Evolutionary conservation across 345 rosid genomes (phyloP), one percentile per base, ranked within the genome.

Genomic region (Anastatica hierochuntica): DNA sequence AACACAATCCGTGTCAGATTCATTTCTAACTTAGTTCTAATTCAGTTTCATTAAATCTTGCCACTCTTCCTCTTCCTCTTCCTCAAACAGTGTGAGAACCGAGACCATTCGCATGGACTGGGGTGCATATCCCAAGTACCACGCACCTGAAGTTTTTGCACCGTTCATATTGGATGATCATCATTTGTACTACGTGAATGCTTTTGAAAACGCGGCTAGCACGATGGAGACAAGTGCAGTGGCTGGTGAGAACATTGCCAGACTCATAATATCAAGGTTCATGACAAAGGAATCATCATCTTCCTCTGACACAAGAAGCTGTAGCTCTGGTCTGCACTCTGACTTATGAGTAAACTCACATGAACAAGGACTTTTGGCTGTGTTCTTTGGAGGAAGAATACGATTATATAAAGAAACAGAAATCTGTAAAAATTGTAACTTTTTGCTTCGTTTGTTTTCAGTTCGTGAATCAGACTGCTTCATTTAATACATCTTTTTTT

Each of bases 71-170:
- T n/a, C 16, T 13, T 43, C 48, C 43, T 42, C 15, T 37, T 38
- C 8, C 37, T 53, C 12, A 17, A 39, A 66, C 63, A 92, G 96
- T 21, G 46, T 1, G 23, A 76, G 95, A 76, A 66, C 41, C 68
- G 86, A 84, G 56, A 88, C 96, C 2, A 10, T 81, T 49, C 76
- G 67, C 24, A 83, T 88, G 54, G 48, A 88, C 65, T 92, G 98
- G 96, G 98, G 77, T n/a, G 98, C 98, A 11, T 92, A 92, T 72
- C 98, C 98, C 2, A 82, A 78, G 62, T 88, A 79, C 72, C 63
- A 73, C 8, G 90, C 95, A 2, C 95, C 95, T 1, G 95, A 88
- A 71, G 83, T 73, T 42, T 92, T 85, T 19, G 94, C 96, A 17
- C 98, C 94, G 0, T 80, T 92, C 66, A 42, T 88, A 52, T 69